A percentile compares a stretch with the other conserved stretches of the same genome.
These are phyloP conservation scores for Spiromastix sp. DNA, from an alignment of 2,329 filamentous ascomycete genomes.

Conservation along the genomic window DNA sequence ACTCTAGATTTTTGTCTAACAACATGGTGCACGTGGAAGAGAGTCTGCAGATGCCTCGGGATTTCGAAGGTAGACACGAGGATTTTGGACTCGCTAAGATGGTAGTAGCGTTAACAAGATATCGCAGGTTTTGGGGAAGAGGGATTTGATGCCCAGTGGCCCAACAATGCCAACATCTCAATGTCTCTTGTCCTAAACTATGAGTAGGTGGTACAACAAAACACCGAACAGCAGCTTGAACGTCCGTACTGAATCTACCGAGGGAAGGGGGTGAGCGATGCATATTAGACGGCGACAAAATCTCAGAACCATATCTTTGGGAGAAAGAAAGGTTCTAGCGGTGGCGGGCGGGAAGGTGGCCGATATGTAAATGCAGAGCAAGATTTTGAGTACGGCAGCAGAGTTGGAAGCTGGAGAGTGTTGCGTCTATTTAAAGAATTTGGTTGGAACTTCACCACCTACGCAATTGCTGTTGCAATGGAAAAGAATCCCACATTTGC, in stretches of 20 bases:
- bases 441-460: background rate
- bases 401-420: conserved; percentile 41
- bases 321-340: conserved; percentile 22
- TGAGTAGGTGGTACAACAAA: background rate
- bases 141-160: conserved; percentile 23
- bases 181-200: background rate
- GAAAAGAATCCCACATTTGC: conserved; percentile 40
- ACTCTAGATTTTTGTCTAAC: too few relatives aligned
- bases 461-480: conserved; percentile 13
- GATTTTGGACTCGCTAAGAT: too few relatives aligned
- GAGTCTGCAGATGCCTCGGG: background rate
- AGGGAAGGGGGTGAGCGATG: conserved; percentile 15
- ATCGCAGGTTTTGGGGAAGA: conserved; percentile 21
- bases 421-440: background rate
- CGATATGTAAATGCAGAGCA: conserved; percentile 35
- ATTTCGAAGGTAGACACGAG: too few relatives aligned
- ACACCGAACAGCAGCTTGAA: too few relatives aligned
- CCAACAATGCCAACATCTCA: conserved; percentile 13
- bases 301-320: conserved; percentile 25
- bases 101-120: too few relatives aligned
- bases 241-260: background rate
- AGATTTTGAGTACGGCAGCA: conserved; percentile 43
- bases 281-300: conserved; percentile 15
- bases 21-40: background rate
- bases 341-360: conserved; percentile 2